phyloP scores from a whole-genome alignment of 2,329 filamentous ascomycete species.

The Plectosphaerella sp. region DNA sequence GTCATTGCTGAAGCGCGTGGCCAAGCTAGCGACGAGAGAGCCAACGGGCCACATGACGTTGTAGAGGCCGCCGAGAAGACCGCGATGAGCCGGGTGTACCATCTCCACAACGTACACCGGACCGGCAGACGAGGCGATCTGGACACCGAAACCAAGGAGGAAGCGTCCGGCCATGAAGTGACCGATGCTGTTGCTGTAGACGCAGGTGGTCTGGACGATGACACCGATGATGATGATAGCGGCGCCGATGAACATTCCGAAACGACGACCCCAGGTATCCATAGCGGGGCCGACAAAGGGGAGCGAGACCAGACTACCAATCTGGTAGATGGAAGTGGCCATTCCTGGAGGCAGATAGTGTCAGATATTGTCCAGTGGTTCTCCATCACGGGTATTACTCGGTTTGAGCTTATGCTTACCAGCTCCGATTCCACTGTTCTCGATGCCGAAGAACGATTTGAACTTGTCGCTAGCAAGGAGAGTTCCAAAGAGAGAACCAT shows the following conservation, averaged over 20 bases:
- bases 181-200: conserved; percentile 26
- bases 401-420: conserved; percentile 18
- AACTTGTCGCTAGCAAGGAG: conserved; percentile 50
- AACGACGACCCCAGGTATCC: conserved; percentile 41
- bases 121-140: conserved; percentile 40
- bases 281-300: conserved; percentile 41
- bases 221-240: conserved; percentile 38
- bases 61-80: conserved; percentile 34
- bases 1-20: conserved; percentile 37
- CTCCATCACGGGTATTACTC: too few species aligned
- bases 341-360: conserved; percentile 16
- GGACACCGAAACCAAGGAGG: conserved; percentile 54
- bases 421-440: conserved; percentile 46
- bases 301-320: conserved; percentile 42
- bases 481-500: conserved; percentile 47
- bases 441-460: conserved; percentile 42
- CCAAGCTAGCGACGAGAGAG: conserved; percentile 46
- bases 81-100: conserved; percentile 40
- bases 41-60: conserved; percentile 42
- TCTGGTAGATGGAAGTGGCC: conserved; percentile 40
- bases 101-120: conserved; percentile 46
- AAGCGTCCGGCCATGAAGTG: conserved; percentile 55
- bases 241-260: conserved; percentile 40
- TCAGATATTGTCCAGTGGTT: not conserved
- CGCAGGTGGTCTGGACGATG: conserved; percentile 30